phyloP scores from a whole-genome alignment of 2,329 filamentous ascomycete species.

The Talaromyces sp. region DNA sequence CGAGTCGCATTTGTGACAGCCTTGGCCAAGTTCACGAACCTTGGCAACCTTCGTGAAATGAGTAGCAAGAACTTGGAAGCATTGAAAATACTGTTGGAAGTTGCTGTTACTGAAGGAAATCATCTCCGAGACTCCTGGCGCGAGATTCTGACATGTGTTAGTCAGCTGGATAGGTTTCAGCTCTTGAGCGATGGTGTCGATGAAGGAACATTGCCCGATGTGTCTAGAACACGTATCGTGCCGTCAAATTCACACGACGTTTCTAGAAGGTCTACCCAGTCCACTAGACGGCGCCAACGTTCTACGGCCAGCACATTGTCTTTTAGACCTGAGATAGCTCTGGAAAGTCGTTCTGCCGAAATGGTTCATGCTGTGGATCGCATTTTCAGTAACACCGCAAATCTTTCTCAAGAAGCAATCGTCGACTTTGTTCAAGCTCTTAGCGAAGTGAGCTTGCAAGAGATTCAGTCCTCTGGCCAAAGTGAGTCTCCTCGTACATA shows the following conservation, averaged over 20 bases:
- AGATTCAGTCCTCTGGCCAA: constrained; percentile 94
- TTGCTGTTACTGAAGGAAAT: constrained; percentile 90
- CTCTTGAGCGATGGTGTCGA: constrained; percentile 93
- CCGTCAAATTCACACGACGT: constrained; percentile 53
- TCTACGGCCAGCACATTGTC: constrained; percentile 49
- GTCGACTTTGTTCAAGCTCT: constrained; percentile 90
- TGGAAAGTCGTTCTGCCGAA: constrained; percentile 88
- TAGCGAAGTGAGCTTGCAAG: constrained; percentile 97
- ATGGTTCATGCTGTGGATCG: constrained; percentile 89
- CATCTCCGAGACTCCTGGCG: constrained; percentile 87
- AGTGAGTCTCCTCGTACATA: constrained; percentile 95
- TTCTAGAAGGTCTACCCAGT: constrained; percentile 64
- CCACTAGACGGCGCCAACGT: constrained; percentile 47
- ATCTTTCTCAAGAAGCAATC: constrained; percentile 88
- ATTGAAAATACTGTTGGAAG: constrained; percentile 82
- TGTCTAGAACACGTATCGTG: constrained; percentile 74
- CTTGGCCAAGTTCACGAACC: constrained; percentile 86
- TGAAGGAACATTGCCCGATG: constrained; percentile 86
- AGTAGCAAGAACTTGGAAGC: constrained; percentile 95
- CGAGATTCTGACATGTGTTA: constrained; percentile 90
- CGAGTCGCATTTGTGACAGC: constrained; percentile 92
- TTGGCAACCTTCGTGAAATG: constrained; percentile 94
- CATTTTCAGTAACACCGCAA: constrained; percentile 95
- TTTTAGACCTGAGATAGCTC: constrained; percentile 75
- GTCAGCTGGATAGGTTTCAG: constrained; percentile 90